Evolutionary conservation across 768 basidiomycete genomes (phyloP), one percentile per base, ranked within the genome.

Genomic region (Lanmaoa rubissima): DNA sequence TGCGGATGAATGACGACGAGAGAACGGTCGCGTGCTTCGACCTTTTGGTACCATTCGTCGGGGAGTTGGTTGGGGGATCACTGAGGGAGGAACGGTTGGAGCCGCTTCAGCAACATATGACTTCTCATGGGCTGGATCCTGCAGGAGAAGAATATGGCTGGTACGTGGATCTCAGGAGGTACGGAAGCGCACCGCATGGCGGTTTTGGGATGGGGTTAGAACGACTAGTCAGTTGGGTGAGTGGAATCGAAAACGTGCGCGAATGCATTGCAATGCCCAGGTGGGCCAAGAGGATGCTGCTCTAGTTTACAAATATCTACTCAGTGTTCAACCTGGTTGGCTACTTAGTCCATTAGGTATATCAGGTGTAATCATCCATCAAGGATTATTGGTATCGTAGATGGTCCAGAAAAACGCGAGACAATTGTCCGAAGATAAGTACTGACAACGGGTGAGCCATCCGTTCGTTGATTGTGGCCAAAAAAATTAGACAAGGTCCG

Each of bases 141-240:
- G 67, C 66, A 12, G 74, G 72, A 40, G 74, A 69, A 19, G 75
- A 74, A 31, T 79, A 79, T 52, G 69, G 71, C 43, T 92, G 90
- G 90, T 99, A 99, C 72, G 58, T 86, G 49, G 94, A 97, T 63
- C 69, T 97, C 61, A 78, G 96, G 57, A 79, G 79, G 65, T 95
- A 82, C 64, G 97, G 97, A 11, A 87, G 88, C 17, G 88, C 91
- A 19, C 90, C 93, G 3, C 96, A 98, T 72, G 94, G 91, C 16
- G 97, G 97, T 16, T 98, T 94, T 73, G 97, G 97, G 6, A 79
- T 98, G 77, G 97, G 97, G 2, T 97, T 96, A 65, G 97, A 99
- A 72, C 77, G 97, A 58, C 76, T 97, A 19, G 78, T 98, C 17
- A 83, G 85, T 43, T 96, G 92, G 90, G 73, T 97, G 12, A 85